Conservation (phyloP, 129 eudicot species). For the Centella asiatica region DNA sequence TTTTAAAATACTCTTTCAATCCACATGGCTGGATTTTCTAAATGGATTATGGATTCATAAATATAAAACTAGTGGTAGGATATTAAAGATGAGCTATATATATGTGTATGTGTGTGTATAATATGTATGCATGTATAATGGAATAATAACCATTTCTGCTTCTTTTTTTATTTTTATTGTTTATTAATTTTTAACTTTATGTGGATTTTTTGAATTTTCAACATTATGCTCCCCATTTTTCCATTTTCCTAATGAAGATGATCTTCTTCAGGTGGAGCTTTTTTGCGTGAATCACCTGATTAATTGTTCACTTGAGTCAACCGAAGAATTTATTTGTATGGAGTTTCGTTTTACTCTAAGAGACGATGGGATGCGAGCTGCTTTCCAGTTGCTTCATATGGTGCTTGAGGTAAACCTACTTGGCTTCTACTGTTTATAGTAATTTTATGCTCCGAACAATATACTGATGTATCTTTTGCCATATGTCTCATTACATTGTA, state of each 20-base stretch:
- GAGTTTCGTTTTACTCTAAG: slow-evolving; percentile 94
- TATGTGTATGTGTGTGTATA: no score
- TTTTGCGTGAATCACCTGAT: slow-evolving; percentile 95
- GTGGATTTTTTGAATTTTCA: background rate
- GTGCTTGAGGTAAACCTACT: slow-evolving; percentile 76
- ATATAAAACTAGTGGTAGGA: no score
- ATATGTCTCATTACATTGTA: background rate
- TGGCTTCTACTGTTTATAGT: background rate
- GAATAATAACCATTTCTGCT: no score
- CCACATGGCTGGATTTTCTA: no score
- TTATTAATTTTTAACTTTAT: background rate
- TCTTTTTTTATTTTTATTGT: background rate
- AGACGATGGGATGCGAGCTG: slow-evolving; percentile 97
- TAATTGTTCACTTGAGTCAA: slow-evolving; percentile 94
- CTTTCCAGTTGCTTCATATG: slow-evolving; percentile 99
- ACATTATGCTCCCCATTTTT: background rate
- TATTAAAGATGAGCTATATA: no score
- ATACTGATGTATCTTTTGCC: background rate
- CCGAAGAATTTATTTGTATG: slow-evolving; percentile 98
- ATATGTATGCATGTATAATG: no score
- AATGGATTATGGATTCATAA: no score
- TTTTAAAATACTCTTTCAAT: no score
- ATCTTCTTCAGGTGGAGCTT: slow-evolving; percentile 69
- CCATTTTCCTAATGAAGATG: slow-evolving; percentile 10
- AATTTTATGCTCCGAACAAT: background rate